Conservation (phyloP, 768 basidiomycete genomes). For the Favolaschia claudopus region DNA sequence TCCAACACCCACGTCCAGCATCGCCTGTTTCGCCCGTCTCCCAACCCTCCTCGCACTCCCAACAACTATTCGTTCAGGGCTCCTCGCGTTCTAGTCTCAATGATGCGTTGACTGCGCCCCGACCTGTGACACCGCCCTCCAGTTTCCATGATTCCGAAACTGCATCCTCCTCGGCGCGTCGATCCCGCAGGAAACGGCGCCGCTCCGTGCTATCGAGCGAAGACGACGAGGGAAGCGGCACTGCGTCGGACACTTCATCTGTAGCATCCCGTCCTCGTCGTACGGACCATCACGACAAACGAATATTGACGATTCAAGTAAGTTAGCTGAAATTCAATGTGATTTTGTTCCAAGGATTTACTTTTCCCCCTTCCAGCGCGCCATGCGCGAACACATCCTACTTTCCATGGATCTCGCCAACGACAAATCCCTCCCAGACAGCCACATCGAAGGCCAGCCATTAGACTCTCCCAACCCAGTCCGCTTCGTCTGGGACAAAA, state of each 20-base stretch:
- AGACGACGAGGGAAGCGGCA: constrained; percentile 43
- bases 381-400: constrained; percentile 73
- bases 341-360: background rate
- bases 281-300: constrained; percentile 66
- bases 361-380: constrained; percentile 55
- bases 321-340: constrained; percentile 18
- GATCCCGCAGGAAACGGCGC: constrained; percentile 37
- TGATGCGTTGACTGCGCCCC: constrained; percentile 31
- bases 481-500: constrained; percentile 84
- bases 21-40: constrained; percentile 49
- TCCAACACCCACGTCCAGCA: constrained; percentile 33
- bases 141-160: constrained; percentile 35
- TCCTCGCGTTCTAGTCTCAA: constrained; percentile 35
- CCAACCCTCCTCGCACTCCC: constrained; percentile 38
- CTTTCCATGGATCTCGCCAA: constrained; percentile 62
- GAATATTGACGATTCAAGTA: constrained; percentile 75
- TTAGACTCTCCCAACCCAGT: constrained; percentile 60
- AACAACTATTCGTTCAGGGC: constrained; percentile 46
- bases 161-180: constrained; percentile 6
- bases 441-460: constrained; percentile 60
- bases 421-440: constrained; percentile 68
- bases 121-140: constrained; percentile 41
- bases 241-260: constrained; percentile 43
- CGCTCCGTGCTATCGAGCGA: constrained; percentile 44
- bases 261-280: constrained; percentile 47